Conservation (phyloP, 345 rosid species). For the Euclidium syriacum region DNA sequence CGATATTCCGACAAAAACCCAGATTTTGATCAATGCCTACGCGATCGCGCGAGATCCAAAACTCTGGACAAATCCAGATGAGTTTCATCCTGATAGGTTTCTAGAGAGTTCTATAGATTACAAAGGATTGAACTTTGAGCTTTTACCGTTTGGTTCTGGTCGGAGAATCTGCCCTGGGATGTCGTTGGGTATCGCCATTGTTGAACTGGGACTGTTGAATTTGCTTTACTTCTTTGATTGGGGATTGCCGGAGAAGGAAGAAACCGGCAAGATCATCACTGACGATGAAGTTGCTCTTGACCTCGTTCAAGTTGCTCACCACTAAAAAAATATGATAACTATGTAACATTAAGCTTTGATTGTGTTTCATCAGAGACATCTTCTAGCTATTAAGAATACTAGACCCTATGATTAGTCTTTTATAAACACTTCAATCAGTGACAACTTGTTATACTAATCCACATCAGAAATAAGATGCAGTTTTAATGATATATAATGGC, state of each 20-base stretch:
- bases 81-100: conserved; percentile 42
- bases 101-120: conserved; percentile 22
- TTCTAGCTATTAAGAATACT: no score
- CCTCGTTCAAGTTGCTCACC: conserved; percentile 15
- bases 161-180: conserved; percentile 12
- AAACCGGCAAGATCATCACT: background rate
- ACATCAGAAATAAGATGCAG: no score
- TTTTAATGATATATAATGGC: no score
- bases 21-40: conserved; percentile 39
- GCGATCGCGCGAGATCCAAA: conserved; percentile 45
- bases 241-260: background rate
- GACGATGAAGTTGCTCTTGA: background rate
- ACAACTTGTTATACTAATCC: no score
- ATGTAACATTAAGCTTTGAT: no score
- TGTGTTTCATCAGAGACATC: no score
- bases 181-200: background rate
- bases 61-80: conserved; percentile 36
- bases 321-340: no score
- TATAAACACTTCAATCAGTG: no score
- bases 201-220: background rate
- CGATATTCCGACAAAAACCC: conserved; percentile 29
- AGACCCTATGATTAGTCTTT: no score
- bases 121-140: conserved; percentile 41
- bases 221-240: conserved; percentile 18
- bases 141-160: conserved; percentile 39